Conservation (phyloP, 352 stramenopile genomes). For the Globisporangium paddicum region DNA sequence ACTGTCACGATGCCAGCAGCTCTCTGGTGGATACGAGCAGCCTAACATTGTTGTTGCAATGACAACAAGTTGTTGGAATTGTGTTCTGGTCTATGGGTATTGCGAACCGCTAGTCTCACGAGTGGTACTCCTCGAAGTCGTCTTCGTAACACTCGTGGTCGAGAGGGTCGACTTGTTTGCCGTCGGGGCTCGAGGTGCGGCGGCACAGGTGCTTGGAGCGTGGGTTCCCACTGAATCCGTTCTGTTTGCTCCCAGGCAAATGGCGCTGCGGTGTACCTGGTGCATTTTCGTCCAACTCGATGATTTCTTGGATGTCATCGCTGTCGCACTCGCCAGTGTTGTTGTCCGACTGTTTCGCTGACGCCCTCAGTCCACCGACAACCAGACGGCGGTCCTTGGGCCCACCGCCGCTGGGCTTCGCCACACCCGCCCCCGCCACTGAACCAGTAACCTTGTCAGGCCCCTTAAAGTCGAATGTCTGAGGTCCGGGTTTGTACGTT, state of each 20-base stretch:
- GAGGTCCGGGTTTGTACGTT: constrained; percentile 19
- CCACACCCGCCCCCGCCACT: neutral
- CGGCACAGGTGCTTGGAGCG: constrained; percentile 3
- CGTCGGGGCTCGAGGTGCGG: constrained; percentile 5
- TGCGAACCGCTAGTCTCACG: neutral
- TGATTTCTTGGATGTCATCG: constrained; percentile 81
- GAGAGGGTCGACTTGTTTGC: constrained; percentile 24
- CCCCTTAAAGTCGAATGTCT: constrained; percentile 23
- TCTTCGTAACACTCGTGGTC: constrained; percentile 73
- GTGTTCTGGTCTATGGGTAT: neutral
- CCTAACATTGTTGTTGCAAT: neutral
- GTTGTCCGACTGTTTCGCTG: constrained; percentile 20
- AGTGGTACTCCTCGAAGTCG: constrained; percentile 70
- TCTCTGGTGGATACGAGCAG: neutral
- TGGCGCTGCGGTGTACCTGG: constrained; percentile 1
- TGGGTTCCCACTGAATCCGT: neutral
- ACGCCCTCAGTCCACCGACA: neutral
- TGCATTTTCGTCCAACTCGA: constrained; percentile 46
- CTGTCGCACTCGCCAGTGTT: constrained; percentile 55
- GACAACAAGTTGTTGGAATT: neutral
- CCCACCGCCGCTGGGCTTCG: neutral
- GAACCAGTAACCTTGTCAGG: constrained; percentile 3
- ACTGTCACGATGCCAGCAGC: too few species aligned
- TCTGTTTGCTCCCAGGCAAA: constrained; percentile 2
- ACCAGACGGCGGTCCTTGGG: constrained; percentile 1